These are phyloP conservation scores for Cicer bijugum DNA, from an alignment of 306 rosid genomes.

Conservation along the genomic window DNA sequence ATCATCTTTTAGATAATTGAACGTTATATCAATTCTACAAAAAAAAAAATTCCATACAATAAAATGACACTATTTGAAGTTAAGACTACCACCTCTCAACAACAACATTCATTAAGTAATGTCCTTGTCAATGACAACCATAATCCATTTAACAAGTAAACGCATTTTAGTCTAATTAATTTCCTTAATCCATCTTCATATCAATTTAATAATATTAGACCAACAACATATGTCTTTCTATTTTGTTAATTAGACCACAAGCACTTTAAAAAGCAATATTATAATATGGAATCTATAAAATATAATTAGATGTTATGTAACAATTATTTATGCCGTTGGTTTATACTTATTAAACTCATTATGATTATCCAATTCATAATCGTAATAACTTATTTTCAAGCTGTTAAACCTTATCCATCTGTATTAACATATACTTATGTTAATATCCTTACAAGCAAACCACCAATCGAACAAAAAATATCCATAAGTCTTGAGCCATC, in stretches of 20 bases:
- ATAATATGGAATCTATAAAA: background rate
- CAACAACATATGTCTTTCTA: background rate
- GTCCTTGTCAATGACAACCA: conserved; percentile 33
- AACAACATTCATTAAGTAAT: background rate
- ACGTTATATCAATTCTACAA: background rate
- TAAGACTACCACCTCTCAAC: background rate
- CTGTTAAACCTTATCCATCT: conserved; percentile 54
- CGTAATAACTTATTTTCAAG: conserved; percentile 38
- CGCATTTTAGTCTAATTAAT: conserved; percentile 3
- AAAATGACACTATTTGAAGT: background rate
- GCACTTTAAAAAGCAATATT: background rate
- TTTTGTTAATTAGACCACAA: background rate
- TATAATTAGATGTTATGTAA: background rate
- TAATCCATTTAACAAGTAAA: conserved; percentile 39
- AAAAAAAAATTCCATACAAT: background rate
- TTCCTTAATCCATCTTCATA: background rate
- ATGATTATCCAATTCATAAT: background rate
- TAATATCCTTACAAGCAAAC: conserved; percentile 46
- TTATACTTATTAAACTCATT: background rate
- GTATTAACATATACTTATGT: conserved; percentile 3
- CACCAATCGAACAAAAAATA: conserved; percentile 21
- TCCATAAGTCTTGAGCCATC: conserved; percentile 9
- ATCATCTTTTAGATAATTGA: background rate
- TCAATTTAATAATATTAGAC: background rate
- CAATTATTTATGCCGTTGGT: background rate